Evolutionary conservation across 1,284 basidiomycete genomes (phyloP).

Genomic region (Wallemia hederae): DNA sequence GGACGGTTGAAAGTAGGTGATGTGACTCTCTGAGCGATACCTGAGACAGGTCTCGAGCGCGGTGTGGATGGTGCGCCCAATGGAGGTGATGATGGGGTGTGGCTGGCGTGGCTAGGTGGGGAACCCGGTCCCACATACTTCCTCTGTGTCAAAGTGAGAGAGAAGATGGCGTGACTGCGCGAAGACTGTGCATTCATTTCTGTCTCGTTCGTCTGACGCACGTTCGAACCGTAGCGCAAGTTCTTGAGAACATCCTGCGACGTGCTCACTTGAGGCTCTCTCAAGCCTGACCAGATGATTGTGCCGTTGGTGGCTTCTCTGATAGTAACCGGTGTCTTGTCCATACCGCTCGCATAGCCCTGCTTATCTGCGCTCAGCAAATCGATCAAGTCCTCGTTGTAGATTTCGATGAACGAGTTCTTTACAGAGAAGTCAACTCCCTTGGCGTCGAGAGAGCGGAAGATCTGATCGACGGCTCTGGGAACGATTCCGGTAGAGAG

Average conservation of each 20-base stretch:
- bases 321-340: conserved; percentile 54
- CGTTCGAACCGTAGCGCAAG: conserved; percentile 59
- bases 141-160: background rate
- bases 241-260: conserved; percentile 58
- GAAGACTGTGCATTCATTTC: conserved; percentile 86
- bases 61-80: background rate
- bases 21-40: background rate
- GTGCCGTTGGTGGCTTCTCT: conserved; percentile 46
- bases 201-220: conserved; percentile 80
- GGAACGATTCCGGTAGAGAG: conserved; percentile 87
- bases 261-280: conserved; percentile 60
- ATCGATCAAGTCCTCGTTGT: conserved; percentile 96
- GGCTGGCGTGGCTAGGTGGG: no score
- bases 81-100: background rate
- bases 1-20: background rate
- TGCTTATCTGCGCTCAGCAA: conserved; percentile 41
- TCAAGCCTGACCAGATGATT: conserved; percentile 60
- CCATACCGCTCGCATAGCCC: conserved; percentile 26
- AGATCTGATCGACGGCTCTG: conserved; percentile 74
- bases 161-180: background rate
- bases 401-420: conserved; percentile 80
- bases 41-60: background rate
- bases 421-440: conserved; percentile 69
- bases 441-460: conserved; percentile 52
- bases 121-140: background rate